A percentile compares a stretch with the other conserved stretches of the same genome.
Evolutionary conservation across 208 protist genomes (phyloP).

Genomic region (Acanthamoeba pearcei): DNA sequence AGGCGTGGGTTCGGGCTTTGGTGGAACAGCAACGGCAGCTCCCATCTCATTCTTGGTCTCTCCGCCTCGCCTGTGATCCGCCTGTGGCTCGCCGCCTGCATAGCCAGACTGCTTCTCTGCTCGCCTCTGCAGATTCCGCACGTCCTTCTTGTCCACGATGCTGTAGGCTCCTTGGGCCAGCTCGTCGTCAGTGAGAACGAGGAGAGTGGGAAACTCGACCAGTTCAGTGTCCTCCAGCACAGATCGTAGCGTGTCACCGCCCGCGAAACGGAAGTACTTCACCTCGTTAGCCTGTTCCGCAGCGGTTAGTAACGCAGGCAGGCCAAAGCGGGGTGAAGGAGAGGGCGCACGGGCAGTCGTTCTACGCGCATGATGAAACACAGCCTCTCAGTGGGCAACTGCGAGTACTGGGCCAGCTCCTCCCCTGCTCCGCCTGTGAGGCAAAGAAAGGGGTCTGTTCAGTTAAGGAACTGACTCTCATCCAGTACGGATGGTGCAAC

Average conservation of each 20-base stretch:
- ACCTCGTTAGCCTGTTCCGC: slow-evolving; percentile 23
- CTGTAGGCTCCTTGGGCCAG: background rate
- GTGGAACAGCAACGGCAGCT: background rate
- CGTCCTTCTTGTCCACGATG: slow-evolving; percentile 7
- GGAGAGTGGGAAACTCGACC: slow-evolving; percentile 22
- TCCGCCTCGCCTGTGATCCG: background rate
- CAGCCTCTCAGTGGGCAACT: background rate
- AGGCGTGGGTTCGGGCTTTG: background rate
- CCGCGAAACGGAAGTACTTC: slow-evolving; percentile 19
- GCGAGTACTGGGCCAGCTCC: slow-evolving; percentile 4
- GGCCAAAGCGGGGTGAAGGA: background rate
- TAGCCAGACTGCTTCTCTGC: background rate
- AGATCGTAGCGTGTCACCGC: background rate
- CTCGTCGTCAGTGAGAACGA: slow-evolving; percentile 4
- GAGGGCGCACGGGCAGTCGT: background rate
- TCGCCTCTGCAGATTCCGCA: background rate
- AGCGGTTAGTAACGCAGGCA: background rate
- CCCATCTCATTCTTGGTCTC: background rate
- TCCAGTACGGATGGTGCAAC: background rate
- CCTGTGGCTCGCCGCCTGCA: background rate
- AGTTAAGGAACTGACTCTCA: background rate
- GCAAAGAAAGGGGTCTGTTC: background rate
- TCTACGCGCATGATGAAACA: slow-evolving; percentile 55
- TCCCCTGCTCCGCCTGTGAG: background rate
- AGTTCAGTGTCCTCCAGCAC: slow-evolving; percentile 42